phyloP scores from a whole-genome alignment of 768 basidiomycete species.

The Pulveroboletus sp. region DNA sequence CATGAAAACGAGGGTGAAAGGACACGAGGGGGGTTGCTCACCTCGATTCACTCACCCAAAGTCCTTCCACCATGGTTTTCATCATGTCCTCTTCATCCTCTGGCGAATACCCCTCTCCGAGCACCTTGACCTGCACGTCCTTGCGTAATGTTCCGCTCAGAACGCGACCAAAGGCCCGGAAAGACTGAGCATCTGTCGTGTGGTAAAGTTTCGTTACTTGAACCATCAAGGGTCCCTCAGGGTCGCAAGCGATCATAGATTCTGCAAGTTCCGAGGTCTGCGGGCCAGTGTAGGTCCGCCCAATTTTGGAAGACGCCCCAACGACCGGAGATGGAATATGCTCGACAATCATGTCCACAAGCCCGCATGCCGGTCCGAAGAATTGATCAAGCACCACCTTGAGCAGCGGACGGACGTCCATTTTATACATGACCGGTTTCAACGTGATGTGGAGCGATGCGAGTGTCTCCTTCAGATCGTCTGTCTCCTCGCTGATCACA shows the following conservation, averaged over 20 bases:
- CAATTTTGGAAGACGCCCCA: conserved; percentile 62
- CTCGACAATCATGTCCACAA: conserved; percentile 89
- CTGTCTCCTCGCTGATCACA: conserved; percentile 91
- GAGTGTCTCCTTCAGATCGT: conserved; percentile 79
- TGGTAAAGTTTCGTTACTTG: conserved; percentile 95
- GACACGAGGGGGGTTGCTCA: conserved; percentile 31
- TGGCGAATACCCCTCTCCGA: conserved; percentile 97
- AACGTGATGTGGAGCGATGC: conserved; percentile 73
- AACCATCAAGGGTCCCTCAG: conserved; percentile 86
- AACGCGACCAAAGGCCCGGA: conserved; percentile 93
- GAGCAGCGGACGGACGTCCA: conserved; percentile 93
- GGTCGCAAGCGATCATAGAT: conserved; percentile 78
- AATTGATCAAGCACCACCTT: conserved; percentile 95
- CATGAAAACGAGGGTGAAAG: not conserved
- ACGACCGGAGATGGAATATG: conserved; percentile 81
- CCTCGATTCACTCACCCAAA: conserved; percentile 92
- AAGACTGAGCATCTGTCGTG: conserved; percentile 93
- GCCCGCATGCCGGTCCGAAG: conserved; percentile 85
- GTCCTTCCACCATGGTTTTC: conserved; percentile 72
- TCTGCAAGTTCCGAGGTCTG: conserved; percentile 73
- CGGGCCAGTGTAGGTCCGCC: conserved; percentile 84
- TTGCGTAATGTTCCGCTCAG: conserved; percentile 86
- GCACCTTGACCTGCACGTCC: conserved; percentile 86
- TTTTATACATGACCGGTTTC: conserved; percentile 94
- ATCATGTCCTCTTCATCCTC: conserved; percentile 99